Evolutionary conservation across 139 green algal genomes (phyloP).

Genomic region (Astrephomene gubernaculifera): DNA sequence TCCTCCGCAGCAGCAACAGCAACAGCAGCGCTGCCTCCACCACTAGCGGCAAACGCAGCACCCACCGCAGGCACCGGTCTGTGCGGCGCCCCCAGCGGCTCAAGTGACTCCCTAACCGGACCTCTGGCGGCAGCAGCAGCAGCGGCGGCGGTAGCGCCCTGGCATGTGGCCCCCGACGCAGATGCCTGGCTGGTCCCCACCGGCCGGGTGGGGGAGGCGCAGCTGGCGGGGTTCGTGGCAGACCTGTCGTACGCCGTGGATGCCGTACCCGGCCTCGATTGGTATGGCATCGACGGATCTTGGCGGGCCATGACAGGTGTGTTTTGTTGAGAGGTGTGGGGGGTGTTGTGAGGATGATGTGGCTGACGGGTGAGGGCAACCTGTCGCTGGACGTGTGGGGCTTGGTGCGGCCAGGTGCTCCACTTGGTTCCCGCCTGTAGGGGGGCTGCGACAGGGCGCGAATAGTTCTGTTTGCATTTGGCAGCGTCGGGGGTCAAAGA

Average conservation of each 20-base stretch:
- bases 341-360: background rate
- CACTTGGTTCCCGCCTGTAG: too few relatives aligned
- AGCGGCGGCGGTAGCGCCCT: background rate
- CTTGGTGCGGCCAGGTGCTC: background rate
- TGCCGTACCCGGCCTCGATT: background rate
- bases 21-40: too few relatives aligned
- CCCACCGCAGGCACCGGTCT: background rate
- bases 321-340: background rate
- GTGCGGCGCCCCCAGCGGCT: background rate
- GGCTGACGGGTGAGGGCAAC: background rate
- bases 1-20: too few relatives aligned
- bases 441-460: too few relatives aligned
- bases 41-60: background rate
- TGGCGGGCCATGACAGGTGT: conserved; percentile 3
- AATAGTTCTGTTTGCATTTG: too few relatives aligned
- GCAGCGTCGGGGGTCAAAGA: too few relatives aligned
- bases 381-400: background rate
- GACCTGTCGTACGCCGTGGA: background rate
- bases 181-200: conserved; percentile 1
- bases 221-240: background rate
- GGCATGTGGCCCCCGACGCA: background rate
- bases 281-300: background rate
- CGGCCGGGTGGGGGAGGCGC: conserved; percentile 9
- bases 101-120: background rate
- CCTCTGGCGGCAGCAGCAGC: background rate